Evolutionary conservation across 495 filamentous ascomycete genomes (phyloP).

Genomic region (Penicillium goetzii): DNA sequence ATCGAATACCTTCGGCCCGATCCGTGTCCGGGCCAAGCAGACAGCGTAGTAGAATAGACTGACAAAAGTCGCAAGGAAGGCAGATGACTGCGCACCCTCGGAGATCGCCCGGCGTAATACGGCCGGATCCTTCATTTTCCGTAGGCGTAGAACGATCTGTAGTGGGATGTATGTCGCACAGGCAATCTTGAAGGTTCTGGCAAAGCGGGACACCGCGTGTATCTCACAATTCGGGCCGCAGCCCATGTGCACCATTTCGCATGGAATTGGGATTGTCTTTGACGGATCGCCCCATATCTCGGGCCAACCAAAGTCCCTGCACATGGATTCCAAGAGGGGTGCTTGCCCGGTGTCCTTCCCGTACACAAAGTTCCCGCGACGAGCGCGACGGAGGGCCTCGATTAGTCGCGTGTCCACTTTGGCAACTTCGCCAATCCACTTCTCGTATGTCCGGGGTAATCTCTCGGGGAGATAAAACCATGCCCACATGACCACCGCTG

Average conservation of each 20-base stretch:
- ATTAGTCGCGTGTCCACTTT: constrained; percentile 80
- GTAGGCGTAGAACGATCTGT: constrained; percentile 67
- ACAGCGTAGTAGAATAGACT: constrained; percentile 86
- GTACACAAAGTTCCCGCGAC: constrained; percentile 67
- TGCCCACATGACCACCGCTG: constrained; percentile 86
- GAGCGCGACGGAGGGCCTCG: constrained; percentile 69
- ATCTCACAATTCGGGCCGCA: constrained; percentile 75
- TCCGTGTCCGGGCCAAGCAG: constrained; percentile 77
- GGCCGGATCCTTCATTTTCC: constrained; percentile 50
- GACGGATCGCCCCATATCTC: constrained; percentile 76
- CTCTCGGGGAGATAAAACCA: constrained; percentile 78
- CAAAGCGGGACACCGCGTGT: constrained; percentile 74
- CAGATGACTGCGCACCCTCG: constrained; percentile 72
- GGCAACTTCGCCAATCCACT: constrained; percentile 82
- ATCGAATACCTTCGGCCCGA: constrained; percentile 72
- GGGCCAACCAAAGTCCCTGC: constrained; percentile 71
- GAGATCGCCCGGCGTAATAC: constrained; percentile 52
- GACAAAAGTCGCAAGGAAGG: constrained; percentile 83
- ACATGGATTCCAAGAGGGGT: constrained; percentile 72
- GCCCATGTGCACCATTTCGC: constrained; percentile 87
- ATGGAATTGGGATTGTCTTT: constrained; percentile 75
- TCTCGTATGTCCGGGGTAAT: constrained; percentile 75
- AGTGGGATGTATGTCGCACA: constrained; percentile 82
- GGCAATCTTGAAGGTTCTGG: constrained; percentile 71
- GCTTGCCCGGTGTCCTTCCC: constrained; percentile 79